These are phyloP conservation scores for Aureobasidium sp. DNA, from an alignment of 2,329 filamentous ascomycete species.

Conservation along the genomic window DNA sequence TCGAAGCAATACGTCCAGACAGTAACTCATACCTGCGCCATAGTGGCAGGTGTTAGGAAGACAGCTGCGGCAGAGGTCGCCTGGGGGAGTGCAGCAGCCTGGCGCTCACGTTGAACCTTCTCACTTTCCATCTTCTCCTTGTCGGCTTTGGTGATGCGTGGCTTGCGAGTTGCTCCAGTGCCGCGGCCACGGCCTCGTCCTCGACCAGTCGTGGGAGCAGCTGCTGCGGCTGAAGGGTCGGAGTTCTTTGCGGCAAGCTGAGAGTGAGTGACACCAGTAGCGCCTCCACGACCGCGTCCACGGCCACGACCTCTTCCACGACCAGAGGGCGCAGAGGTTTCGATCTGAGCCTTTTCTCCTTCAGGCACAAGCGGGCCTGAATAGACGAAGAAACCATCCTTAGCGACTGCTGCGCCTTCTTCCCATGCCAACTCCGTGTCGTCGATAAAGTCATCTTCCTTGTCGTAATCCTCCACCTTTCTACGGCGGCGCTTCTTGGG, in stretches of 20 bases:
- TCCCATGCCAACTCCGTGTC: constrained; percentile 95
- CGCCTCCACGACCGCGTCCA: constrained; percentile 46
- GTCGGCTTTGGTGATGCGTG: constrained; percentile 77
- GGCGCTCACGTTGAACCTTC: constrained; percentile 63
- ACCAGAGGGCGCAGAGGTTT: constrained; percentile 30
- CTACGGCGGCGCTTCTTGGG: constrained; percentile 72
- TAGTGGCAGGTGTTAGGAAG: constrained; percentile 4
- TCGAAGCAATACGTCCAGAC: not conserved
- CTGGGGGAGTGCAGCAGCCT: constrained; percentile 22
- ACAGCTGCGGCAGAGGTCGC: not conserved
- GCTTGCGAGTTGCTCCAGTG: constrained; percentile 66
- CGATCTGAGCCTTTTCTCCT: constrained; percentile 63
- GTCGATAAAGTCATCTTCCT: constrained; percentile 64
- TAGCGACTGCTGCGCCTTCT: constrained; percentile 84
- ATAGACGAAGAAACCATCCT: constrained; percentile 97
- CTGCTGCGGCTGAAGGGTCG: constrained; percentile 13
- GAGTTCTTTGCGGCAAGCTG: constrained; percentile 18
- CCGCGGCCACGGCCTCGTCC: constrained; percentile 60
- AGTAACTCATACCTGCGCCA: not conserved
- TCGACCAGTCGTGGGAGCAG: constrained; percentile 25
- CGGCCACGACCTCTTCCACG: constrained; percentile 48
- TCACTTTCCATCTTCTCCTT: constrained; percentile 73
- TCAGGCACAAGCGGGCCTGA: constrained; percentile 84
- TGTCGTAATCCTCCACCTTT: constrained; percentile 59
- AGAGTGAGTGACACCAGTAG: constrained; percentile 25